Base-by-base conservation (phyloP, 23 red algal species). In the Agarophyton chilense region DNA sequence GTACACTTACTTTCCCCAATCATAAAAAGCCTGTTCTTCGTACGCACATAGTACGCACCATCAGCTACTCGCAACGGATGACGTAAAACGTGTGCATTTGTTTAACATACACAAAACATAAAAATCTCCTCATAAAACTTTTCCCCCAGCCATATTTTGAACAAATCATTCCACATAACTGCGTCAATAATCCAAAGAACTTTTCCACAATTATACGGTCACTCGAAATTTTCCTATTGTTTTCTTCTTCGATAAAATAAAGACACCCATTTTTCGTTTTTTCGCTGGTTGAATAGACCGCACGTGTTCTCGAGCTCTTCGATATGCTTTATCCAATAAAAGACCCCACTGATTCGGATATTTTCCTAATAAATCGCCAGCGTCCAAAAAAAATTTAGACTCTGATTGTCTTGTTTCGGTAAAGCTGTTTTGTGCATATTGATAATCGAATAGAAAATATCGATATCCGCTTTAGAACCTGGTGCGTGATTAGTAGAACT, bases 11-110 rank as follows among this genome's bases (percentile, higher is more conserved):
- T 12, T 11, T 9, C 29, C 16, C 52, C 56, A 50, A 84, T 67
- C 1, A 21, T 29, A 50, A 66, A 44, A 5, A 84, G 43, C 32
- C 56, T 10, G 42, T 84, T 84, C 26, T 84, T 84, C 1, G 0
- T n/a, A 10, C 55, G 26, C 8, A 47, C 18, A 43, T 63, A 84
- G 67, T 66, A 84, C 16, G 11, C 5, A 28, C 39, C 25, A 51
- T 84, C 79, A 25, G 34, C 17, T 12, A 56, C 51, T 2, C 79
- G 52, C 41, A 84, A 43, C 25, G 55, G 79, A 65, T 46, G 38
- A 22, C 79, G 67, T 41, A 9, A 46, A 44, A 84, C 51, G 18
- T 84, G 55, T 21, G 62, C 35, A 67, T 67, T 84, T 6, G 55
- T 26, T 35, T 24, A 16, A 28, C 8, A 19, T 41, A 65, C 1